Evolutionary conservation across 169 alveolate genomes (phyloP).

Genomic region (Besnoitia besnoiti): DNA sequence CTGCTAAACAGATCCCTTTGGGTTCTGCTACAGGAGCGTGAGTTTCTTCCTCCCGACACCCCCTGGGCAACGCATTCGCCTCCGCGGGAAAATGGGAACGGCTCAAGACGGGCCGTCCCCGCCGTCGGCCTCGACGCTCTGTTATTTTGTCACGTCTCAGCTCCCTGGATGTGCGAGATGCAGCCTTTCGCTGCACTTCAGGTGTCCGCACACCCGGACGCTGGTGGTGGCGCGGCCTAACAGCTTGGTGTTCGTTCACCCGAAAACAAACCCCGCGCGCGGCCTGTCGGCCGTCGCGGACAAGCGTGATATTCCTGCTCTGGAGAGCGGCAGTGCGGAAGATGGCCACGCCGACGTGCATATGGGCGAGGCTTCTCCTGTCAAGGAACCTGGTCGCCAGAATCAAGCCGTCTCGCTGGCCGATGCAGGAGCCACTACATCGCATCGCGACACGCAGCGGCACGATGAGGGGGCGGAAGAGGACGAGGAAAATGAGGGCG

Average conservation of each 20-base stretch:
- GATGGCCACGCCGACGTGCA: too few relatives aligned
- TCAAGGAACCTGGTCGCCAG: too few relatives aligned
- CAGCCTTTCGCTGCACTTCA: not conserved
- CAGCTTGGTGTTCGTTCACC: not conserved
- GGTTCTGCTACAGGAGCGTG: too few relatives aligned
- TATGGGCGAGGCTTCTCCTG: too few relatives aligned
- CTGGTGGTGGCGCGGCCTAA: not conserved
- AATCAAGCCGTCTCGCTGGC: not conserved
- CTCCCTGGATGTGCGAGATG: not conserved
- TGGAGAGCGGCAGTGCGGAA: too few relatives aligned
- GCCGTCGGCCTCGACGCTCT: not conserved
- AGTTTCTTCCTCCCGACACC: too few relatives aligned
- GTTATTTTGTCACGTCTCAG: constrained; percentile 2
- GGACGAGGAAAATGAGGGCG: not conserved
- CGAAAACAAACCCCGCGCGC: not conserved
- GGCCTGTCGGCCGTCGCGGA: too few relatives aligned
- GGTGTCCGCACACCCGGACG: constrained; percentile 21
- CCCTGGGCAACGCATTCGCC: too few relatives aligned
- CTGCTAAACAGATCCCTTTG: too few relatives aligned
- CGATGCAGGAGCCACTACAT: not conserved
- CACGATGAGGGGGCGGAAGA: not conserved
- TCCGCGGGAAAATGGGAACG: not conserved
- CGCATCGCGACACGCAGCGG: not conserved
- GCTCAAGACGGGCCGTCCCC: not conserved
- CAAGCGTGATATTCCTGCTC: too few relatives aligned